These are phyloP conservation scores for Pezicula radicicola DNA, from an alignment of 2,329 filamentous ascomycete genomes.

Conservation along the genomic window DNA sequence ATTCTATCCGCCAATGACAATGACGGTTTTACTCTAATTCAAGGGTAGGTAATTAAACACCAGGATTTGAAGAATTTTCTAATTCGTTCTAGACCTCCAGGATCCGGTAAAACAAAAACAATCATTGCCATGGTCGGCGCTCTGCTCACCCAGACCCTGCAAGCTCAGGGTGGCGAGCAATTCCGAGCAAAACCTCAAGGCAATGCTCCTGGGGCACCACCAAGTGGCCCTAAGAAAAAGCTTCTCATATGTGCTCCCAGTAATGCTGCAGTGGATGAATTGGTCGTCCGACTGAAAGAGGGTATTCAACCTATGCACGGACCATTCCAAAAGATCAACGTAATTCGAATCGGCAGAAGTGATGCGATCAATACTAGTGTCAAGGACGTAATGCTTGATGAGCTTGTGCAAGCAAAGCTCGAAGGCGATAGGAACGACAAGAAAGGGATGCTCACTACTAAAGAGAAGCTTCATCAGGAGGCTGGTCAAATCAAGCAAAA, in stretches of 20 bases:
- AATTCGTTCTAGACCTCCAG: conserved; percentile 65
- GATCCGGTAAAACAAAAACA: conserved; percentile 97
- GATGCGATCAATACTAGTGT: conserved; percentile 91
- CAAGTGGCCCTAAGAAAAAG: conserved; percentile 63
- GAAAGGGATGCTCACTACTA: conserved; percentile 48
- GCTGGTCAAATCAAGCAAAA: conserved; percentile 72
- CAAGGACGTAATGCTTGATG: conserved; percentile 88
- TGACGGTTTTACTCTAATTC: conserved; percentile 94
- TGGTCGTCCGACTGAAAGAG: conserved; percentile 87
- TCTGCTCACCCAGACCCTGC: conserved; percentile 57
- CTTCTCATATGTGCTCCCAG: conserved; percentile 95
- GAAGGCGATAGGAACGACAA: conserved; percentile 56
- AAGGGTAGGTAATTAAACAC: conserved; percentile 56
- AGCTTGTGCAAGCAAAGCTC: conserved; percentile 76
- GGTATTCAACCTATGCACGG: conserved; percentile 80
- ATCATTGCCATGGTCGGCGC: conserved; percentile 95
- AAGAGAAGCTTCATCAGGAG: conserved; percentile 60
- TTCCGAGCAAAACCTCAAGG: conserved; percentile 26
- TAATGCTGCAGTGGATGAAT: conserved; percentile 94
- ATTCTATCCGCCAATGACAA: conserved; percentile 92
- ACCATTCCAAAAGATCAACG: conserved; percentile 71
- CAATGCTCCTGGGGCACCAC: conserved; percentile 30
- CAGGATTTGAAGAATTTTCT: conserved; percentile 2
- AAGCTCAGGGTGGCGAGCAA: conserved; percentile 29
- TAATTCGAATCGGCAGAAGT: conserved; percentile 84